Percentiles rank a stretch among this genome's conserved stretches.
Conservation (phyloP, 2,329 filamentous ascomycete species). For the Penicillium sp. region DNA sequence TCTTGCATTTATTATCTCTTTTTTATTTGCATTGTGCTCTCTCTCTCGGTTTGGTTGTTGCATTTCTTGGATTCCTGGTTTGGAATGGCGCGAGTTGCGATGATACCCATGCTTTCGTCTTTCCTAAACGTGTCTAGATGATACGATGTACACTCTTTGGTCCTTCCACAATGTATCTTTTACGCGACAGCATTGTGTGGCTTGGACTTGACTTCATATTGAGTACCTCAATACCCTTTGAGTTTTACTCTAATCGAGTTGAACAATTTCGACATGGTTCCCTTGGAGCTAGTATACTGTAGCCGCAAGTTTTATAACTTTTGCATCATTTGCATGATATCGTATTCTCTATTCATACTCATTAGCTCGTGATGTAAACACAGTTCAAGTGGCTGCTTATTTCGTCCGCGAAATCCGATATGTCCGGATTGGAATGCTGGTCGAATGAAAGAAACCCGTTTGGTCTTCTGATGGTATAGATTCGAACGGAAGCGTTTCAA, state of each 20-base stretch:
- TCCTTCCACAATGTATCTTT: neutral
- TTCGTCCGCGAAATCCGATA: slow-evolving; percentile 30
- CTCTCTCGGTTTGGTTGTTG: neutral
- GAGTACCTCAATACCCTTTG: neutral
- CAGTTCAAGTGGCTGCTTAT: neutral
- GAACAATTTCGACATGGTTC: neutral
- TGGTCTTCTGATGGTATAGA: slow-evolving; percentile 45
- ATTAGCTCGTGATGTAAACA: slow-evolving; percentile 1
- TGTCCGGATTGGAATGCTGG: slow-evolving; percentile 37
- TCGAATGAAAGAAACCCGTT: slow-evolving; percentile 49
- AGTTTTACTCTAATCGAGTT: neutral
- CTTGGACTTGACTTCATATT: neutral
- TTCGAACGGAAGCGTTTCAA: slow-evolving; percentile 41
- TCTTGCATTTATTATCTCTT: neutral
- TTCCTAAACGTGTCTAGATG: neutral
- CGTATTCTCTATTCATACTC: neutral
- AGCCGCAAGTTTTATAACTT: neutral
- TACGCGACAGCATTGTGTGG: neutral
- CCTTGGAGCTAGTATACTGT: neutral
- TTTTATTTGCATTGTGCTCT: slow-evolving; percentile 1
- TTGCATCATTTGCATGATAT: neutral
- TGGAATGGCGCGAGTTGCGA: slow-evolving; percentile 6
- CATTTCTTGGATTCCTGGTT: slow-evolving; percentile 7
- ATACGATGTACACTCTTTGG: neutral
- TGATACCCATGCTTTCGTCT: slow-evolving; percentile 9